phyloP scores from a whole-genome alignment of 2,329 filamentous ascomycete species.

The Apiospora kogelbergensis region DNA sequence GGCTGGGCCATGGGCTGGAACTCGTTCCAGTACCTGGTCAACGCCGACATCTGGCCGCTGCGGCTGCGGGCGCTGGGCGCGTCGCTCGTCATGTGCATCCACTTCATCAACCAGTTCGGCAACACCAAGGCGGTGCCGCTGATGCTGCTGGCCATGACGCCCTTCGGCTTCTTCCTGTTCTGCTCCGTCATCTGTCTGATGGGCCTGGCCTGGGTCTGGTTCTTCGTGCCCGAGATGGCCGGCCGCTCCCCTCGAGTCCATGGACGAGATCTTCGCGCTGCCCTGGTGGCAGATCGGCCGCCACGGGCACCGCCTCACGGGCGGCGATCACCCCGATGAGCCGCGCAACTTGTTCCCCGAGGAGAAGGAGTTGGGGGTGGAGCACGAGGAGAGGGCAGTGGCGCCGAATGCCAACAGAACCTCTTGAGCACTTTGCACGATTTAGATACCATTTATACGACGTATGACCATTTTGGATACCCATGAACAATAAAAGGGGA shows the following conservation, averaged over 20 bases:
- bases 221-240: constrained; percentile 71
- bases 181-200: constrained; percentile 68
- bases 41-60: constrained; percentile 46
- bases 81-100: constrained; percentile 54
- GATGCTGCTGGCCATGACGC: constrained; percentile 45
- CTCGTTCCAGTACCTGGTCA: constrained; percentile 55
- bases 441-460: background rate
- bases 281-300: constrained; percentile 7
- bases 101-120: constrained; percentile 57
- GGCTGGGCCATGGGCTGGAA: constrained; percentile 51
- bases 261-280: constrained; percentile 70
- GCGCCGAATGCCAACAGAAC: background rate
- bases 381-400: constrained; percentile 1
- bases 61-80: constrained; percentile 22
- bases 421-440: background rate
- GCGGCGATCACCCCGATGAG: background rate
- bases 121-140: constrained; percentile 55
- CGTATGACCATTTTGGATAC: background rate
- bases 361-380: background rate
- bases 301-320: background rate
- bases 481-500: background rate
- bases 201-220: constrained; percentile 69
- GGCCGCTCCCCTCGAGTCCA: constrained; percentile 65
- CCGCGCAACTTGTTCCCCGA: background rate
- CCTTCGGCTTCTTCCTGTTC: constrained; percentile 40